Evolutionary conservation across 2,329 filamentous ascomycete species (phyloP).

Genomic region (Colletotrichum cuscutae): DNA sequence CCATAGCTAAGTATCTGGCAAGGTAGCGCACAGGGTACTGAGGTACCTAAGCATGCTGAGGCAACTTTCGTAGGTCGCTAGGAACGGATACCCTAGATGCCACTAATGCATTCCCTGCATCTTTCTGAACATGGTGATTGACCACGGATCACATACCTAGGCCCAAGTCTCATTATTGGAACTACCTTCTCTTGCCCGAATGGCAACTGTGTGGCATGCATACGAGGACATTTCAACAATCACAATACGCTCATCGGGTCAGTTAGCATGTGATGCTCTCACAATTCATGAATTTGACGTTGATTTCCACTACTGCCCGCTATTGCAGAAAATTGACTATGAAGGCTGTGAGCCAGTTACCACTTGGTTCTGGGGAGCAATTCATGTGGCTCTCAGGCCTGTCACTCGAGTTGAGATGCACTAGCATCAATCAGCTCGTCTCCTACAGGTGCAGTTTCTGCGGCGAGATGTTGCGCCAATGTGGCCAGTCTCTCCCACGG

Average conservation of each 20-base stretch:
- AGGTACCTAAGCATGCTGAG: neutral
- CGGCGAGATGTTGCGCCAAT: neutral
- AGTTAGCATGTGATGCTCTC: constrained; percentile 1
- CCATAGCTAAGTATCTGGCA: neutral
- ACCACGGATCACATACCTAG: neutral
- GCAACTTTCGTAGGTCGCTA: neutral
- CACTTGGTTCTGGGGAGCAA: constrained; percentile 30
- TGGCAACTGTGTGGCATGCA: neutral
- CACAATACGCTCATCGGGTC: neutral
- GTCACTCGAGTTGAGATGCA: constrained; percentile 28
- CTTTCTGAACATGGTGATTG: neutral
- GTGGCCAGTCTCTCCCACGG: constrained; percentile 8
- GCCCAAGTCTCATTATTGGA: neutral
- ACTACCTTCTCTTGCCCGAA: neutral
- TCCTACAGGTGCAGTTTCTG: constrained; percentile 7
- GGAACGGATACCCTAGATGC: neutral
- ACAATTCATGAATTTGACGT: constrained; percentile 27
- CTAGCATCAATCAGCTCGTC: constrained; percentile 30
- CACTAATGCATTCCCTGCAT: neutral
- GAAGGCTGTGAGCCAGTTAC: constrained; percentile 23
- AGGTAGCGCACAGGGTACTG: neutral
- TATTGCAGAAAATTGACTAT: constrained; percentile 13
- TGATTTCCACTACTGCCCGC: constrained; percentile 6
- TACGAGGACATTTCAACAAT: neutral
- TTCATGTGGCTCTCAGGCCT: constrained; percentile 6